These are phyloP conservation scores for Vitis labrusca DNA, from an alignment of 164 flowering plant genomes.

Conservation along the genomic window DNA sequence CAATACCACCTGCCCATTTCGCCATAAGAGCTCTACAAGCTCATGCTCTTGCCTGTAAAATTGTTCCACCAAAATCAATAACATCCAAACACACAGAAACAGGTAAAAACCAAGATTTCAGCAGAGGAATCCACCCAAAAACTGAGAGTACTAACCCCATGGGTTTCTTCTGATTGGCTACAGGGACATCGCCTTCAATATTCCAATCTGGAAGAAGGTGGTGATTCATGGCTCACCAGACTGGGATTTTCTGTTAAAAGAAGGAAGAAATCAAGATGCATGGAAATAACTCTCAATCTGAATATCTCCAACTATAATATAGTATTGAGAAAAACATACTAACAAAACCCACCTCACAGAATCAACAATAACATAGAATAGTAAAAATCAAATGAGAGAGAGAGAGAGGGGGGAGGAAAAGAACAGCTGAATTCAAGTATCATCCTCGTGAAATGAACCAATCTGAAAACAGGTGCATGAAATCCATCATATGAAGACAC, in stretches of 20 bases:
- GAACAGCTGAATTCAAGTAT: no score
- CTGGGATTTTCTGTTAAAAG: neutral
- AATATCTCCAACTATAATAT: no score
- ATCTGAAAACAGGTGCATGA: no score
- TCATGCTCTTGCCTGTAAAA: slow-evolving; percentile 46
- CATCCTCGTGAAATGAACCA: no score
- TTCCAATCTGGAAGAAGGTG: slow-evolving; percentile 50
- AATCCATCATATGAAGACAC: no score
- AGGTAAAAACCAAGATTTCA: neutral
- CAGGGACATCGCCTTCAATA: slow-evolving; percentile 36
- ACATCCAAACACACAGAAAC: neutral
- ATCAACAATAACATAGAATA: no score
- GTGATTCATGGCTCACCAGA: slow-evolving; percentile 40
- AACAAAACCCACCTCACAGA: no score
- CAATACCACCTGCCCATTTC: slow-evolving; percentile 64
- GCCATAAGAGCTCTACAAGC: slow-evolving; percentile 64
- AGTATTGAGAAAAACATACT: no score
- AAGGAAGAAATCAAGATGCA: neutral
- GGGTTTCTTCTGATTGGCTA: slow-evolving; percentile 33
- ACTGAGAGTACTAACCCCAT: slow-evolving; percentile 33
- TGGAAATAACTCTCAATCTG: no score
- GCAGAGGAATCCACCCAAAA: neutral
- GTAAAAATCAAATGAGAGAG: neutral
- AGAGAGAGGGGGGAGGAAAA: neutral
- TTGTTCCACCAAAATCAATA: neutral